Conservation (phyloP, 108 stramenopile species). For the Stephanodiscus triporus region DNA sequence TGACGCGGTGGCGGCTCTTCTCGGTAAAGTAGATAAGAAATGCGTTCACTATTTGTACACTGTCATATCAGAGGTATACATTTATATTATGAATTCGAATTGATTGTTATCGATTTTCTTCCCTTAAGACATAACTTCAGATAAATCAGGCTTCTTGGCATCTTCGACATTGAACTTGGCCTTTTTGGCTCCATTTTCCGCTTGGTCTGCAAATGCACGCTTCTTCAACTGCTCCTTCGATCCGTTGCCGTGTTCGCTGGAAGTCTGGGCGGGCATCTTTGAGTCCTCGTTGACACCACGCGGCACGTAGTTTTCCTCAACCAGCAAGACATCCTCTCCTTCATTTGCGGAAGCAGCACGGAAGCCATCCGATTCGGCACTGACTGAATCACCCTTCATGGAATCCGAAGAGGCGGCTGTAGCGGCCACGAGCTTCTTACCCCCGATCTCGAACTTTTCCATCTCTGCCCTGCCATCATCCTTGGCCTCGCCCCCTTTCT, state of each 20-base stretch:
- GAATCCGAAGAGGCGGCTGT: not conserved
- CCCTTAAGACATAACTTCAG: not conserved
- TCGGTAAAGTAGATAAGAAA: conserved; percentile 7
- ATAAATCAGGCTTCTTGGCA: conserved; percentile 2
- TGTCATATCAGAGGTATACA: no score
- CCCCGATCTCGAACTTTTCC: conserved; percentile 70
- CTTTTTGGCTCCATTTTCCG: conserved; percentile 52
- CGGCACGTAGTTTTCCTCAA: conserved; percentile 23
- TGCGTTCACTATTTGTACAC: not conserved
- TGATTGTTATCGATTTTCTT: not conserved
- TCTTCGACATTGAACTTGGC: conserved; percentile 40
- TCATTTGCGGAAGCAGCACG: conserved; percentile 5
- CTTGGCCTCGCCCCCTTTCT: conserved; percentile 38
- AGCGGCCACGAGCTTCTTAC: conserved; percentile 48
- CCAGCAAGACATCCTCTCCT: conserved; percentile 23
- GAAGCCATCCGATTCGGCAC: not conserved
- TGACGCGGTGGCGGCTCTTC: no score
- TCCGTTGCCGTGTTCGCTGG: conserved; percentile 15
- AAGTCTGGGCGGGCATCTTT: conserved; percentile 3
- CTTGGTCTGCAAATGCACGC: conserved; percentile 8
- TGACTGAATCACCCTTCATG: conserved; percentile 10
- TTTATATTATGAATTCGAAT: not conserved
- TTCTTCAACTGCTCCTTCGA: conserved; percentile 27
- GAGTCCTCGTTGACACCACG: conserved; percentile 25
- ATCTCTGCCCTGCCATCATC: conserved; percentile 56